Evolutionary conservation across 1,284 basidiomycete genomes (phyloP).

Genomic region (Uromyces viciae-fabae): DNA sequence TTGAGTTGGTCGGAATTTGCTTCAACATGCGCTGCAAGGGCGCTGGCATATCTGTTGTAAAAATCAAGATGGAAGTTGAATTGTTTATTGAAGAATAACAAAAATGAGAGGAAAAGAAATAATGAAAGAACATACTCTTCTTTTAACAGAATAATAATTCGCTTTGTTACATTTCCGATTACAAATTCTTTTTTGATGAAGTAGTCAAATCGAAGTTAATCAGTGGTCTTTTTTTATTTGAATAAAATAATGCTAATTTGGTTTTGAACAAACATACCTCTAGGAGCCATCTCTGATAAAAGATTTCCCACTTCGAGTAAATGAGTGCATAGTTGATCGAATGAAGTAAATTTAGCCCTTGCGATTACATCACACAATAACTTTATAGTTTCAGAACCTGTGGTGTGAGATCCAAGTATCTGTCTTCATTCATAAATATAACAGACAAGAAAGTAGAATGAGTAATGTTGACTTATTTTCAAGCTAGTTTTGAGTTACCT

Average conservation of each 20-base stretch:
- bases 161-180: constrained; percentile 37
- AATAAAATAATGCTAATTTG: not conserved
- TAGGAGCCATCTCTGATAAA: constrained; percentile 22
- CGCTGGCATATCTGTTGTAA: constrained; percentile 43
- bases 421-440: too few species aligned
- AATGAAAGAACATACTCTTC: constrained; percentile 30
- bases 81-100: not conserved
- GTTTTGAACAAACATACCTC: constrained; percentile 18
- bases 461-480: too few species aligned
- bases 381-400: constrained; percentile 33
- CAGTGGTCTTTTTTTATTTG: not conserved
- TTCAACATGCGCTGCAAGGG: constrained; percentile 16
- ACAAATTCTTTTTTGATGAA: constrained; percentile 24
- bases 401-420: constrained; percentile 29
- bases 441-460: too few species aligned
- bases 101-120: not conserved
- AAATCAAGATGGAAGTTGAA: not conserved
- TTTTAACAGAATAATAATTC: constrained; percentile 29
- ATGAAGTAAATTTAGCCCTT: constrained; percentile 36
- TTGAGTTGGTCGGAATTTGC: constrained; percentile 10
- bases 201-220: not conserved
- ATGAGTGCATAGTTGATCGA: constrained; percentile 33
- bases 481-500: not conserved
- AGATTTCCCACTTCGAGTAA: constrained; percentile 22
- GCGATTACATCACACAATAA: constrained; percentile 32